Conservation (phyloP, 179 eudicot genomes). For the Silene coronaria region DNA sequence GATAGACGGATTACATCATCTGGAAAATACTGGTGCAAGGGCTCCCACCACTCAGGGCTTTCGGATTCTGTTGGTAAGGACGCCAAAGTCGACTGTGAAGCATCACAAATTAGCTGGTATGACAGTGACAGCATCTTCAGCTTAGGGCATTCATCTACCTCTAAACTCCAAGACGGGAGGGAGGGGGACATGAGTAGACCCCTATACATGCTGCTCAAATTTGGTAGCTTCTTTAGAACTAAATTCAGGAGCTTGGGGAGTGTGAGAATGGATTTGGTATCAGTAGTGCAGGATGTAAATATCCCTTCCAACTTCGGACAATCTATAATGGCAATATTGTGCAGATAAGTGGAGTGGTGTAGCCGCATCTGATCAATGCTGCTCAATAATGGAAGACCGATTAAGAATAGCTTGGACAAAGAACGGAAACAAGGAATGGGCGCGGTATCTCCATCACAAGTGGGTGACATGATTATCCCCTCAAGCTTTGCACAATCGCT, state of each 20-base stretch:
- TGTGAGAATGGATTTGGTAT: neutral
- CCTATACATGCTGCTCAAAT: conserved; percentile 8
- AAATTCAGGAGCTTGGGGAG: neutral
- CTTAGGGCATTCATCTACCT: neutral
- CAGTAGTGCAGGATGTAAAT: too few relatives aligned
- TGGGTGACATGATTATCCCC: too few relatives aligned
- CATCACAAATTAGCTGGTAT: neutral
- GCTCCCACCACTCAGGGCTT: conserved; percentile 14
- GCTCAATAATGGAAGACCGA: too few relatives aligned
- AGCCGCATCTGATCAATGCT: neutral
- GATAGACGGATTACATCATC: neutral
- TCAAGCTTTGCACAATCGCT: too few relatives aligned
- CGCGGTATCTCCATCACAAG: too few relatives aligned
- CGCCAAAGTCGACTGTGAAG: conserved; percentile 14
- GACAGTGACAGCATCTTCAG: neutral
- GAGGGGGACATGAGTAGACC: neutral
- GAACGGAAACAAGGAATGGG: too few relatives aligned
- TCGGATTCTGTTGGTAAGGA: neutral
- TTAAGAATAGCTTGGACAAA: too few relatives aligned
- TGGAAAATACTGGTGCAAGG: conserved; percentile 3
- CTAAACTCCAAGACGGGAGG: neutral
- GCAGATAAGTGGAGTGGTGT: neutral
- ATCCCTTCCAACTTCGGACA: neutral
- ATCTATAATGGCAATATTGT: neutral
- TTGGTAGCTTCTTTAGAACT: neutral